A percentile compares a stretch with the other conserved stretches of the same genome.
These are phyloP conservation scores for Aspergillus affinis DNA, from an alignment of 495 filamentous ascomycete species.

Conservation along the genomic window DNA sequence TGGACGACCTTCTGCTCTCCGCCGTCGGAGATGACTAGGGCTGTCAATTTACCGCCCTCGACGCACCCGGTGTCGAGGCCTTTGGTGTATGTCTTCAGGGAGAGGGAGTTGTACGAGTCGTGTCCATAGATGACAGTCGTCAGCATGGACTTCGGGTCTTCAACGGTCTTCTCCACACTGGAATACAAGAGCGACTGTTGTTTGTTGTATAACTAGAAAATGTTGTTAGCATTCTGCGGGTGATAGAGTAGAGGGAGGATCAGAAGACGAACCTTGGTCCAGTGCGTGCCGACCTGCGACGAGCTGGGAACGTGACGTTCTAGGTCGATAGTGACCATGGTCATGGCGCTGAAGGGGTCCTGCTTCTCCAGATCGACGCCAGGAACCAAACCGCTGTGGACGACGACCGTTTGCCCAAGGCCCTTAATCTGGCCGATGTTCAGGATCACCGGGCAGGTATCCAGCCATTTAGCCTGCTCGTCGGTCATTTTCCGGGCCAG, in stretches of 20 bases:
- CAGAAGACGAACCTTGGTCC: slow-evolving; percentile 58
- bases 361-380: slow-evolving; percentile 68
- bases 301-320: slow-evolving; percentile 61
- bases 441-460: slow-evolving; percentile 72
- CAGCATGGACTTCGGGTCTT: slow-evolving; percentile 25
- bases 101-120: slow-evolving; percentile 70
- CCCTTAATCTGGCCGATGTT: slow-evolving; percentile 57
- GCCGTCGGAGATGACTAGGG: slow-evolving; percentile 64
- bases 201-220: slow-evolving; percentile 54
- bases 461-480: slow-evolving; percentile 70
- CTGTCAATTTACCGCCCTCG: slow-evolving; percentile 70
- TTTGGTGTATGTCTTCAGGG: slow-evolving; percentile 67
- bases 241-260: background rate
- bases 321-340: slow-evolving; percentile 78
- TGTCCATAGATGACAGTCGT: slow-evolving; percentile 82
- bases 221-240: background rate
- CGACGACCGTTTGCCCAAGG: slow-evolving; percentile 65
- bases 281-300: slow-evolving; percentile 56
- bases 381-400: slow-evolving; percentile 83
- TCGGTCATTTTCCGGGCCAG: slow-evolving; percentile 53
- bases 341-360: slow-evolving; percentile 82
- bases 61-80: slow-evolving; percentile 85
- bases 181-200: slow-evolving; percentile 44
- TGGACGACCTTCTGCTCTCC: slow-evolving; percentile 41
- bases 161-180: slow-evolving; percentile 19